Evolutionary conservation across 179 eudicot genomes (phyloP).

Genomic region (Silene coronaria): DNA sequence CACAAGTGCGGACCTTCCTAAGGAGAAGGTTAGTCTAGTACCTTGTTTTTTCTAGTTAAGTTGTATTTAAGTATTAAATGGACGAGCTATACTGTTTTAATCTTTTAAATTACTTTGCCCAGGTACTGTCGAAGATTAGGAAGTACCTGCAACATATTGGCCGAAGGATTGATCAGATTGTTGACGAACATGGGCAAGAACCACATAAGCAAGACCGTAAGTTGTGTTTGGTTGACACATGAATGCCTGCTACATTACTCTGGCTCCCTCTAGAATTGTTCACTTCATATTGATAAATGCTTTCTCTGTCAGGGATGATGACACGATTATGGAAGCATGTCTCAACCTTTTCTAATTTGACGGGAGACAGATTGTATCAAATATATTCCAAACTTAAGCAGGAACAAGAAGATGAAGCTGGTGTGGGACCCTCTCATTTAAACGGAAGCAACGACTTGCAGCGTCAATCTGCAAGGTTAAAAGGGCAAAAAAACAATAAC

Average conservation of each 20-base stretch:
- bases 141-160: conserved; percentile 92
- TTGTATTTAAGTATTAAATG: not conserved
- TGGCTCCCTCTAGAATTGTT: not conserved
- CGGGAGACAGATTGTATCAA: conserved; percentile 79
- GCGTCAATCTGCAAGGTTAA: conserved; percentile 35
- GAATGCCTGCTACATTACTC: not conserved
- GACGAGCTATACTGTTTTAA: not conserved
- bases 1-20: conserved; percentile 87
- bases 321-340: conserved; percentile 93
- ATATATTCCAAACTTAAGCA: conserved; percentile 88
- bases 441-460: conserved; percentile 39
- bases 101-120: conserved; percentile 10
- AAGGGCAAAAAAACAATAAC: conserved; percentile 34
- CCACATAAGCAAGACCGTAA: conserved; percentile 78
- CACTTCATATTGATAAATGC: not conserved
- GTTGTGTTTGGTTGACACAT: conserved; percentile 18
- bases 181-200: conserved; percentile 54
- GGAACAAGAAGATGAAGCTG: conserved; percentile 58
- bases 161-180: conserved; percentile 75
- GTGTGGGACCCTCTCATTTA: conserved; percentile 73
- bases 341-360: conserved; percentile 78
- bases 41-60: not conserved
- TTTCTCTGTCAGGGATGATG: conserved; percentile 59
- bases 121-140: conserved; percentile 88
- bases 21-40: conserved; percentile 65